Evolutionary conservation across 208 protist species (phyloP).

Genomic region (Naegleria lovaniensis): DNA sequence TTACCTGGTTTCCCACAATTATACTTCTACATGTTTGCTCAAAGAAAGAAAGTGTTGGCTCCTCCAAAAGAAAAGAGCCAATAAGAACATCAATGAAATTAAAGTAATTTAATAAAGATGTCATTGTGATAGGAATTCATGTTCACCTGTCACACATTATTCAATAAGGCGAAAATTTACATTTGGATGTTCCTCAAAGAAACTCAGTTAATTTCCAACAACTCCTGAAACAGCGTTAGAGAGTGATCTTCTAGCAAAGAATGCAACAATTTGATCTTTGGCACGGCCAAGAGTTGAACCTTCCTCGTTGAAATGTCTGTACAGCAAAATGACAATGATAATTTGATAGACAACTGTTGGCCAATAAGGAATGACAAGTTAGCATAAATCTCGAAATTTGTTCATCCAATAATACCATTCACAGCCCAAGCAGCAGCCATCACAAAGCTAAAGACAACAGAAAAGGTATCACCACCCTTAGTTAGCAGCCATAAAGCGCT

Average conservation of each 20-base stretch:
- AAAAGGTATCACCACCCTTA: background rate
- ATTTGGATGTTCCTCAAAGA: no score
- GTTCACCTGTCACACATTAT: no score
- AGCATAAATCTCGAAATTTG: no score
- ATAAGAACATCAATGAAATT: background rate
- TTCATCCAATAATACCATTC: no score
- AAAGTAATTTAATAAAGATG: no score
- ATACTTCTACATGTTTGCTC: conserved; percentile 76
- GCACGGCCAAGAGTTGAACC: background rate
- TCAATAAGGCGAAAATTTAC: no score
- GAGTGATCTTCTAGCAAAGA: background rate
- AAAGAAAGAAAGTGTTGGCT: conserved; percentile 62
- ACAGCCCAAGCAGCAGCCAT: background rate
- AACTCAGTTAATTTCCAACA: background rate
- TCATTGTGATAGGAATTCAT: no score
- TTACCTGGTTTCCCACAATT: conserved; percentile 68
- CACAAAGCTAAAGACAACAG: background rate
- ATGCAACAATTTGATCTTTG: background rate
- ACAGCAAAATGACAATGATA: background rate
- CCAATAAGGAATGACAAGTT: no score
- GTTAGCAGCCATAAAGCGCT: background rate
- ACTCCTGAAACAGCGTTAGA: background rate
- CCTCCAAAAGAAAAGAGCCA: background rate
- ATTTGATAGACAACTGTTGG: background rate
- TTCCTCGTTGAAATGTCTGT: background rate